Conservation (phyloP, 2,329 filamentous ascomycete genomes). For the Penicillium sp. region DNA sequence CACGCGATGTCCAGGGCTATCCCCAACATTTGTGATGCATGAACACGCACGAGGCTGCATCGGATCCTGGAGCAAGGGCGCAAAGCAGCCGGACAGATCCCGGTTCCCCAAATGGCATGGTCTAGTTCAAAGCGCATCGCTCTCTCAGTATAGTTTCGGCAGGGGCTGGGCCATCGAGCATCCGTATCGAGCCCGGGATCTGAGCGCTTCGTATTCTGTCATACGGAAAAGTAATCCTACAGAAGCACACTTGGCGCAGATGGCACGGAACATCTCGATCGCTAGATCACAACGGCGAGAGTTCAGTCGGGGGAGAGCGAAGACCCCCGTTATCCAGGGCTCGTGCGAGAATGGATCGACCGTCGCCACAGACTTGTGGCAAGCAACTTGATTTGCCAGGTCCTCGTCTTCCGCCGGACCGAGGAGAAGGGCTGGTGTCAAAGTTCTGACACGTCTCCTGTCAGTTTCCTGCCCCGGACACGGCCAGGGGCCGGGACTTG, state of each 20-base stretch:
- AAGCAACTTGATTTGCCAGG: slow-evolving; percentile 5
- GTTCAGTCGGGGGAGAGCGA: background rate
- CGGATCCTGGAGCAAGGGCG: background rate
- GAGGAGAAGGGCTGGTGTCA: background rate
- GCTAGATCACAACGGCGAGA: background rate
- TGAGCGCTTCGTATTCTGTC: background rate
- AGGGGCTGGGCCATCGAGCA: background rate
- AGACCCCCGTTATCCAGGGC: background rate
- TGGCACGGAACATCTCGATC: background rate
- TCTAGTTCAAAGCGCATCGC: background rate
- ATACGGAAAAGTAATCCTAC: slow-evolving; percentile 1
- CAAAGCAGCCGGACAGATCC: background rate
- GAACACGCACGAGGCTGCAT: slow-evolving; percentile 2
- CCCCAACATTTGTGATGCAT: slow-evolving; percentile 1
- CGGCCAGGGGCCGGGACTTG: background rate
- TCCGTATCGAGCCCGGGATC: background rate
- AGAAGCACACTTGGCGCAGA: background rate
- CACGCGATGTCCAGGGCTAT: background rate
- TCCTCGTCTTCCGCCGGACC: background rate
- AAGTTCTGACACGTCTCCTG: background rate
- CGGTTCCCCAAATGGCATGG: background rate
- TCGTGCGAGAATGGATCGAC: slow-evolving; percentile 9
- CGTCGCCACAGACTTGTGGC: slow-evolving; percentile 2
- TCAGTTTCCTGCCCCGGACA: background rate
- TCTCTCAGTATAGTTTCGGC: slow-evolving; percentile 1